phyloP scores from a whole-genome alignment of 164 flowering plant genomes.

The Vitis rotundifolia region DNA sequence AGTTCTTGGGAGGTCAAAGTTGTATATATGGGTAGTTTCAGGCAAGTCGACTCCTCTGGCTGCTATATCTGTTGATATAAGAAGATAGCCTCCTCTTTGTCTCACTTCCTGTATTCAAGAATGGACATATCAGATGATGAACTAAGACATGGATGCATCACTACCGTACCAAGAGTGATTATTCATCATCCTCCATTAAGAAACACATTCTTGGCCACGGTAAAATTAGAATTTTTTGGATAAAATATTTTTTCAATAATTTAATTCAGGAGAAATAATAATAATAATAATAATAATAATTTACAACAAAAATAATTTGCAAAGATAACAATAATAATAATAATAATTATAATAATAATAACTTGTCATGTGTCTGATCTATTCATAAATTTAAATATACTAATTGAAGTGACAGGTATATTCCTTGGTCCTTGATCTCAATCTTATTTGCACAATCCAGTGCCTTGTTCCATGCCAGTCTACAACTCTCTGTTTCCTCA shows the following conservation, averaged over 20 bases:
- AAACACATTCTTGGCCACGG: background rate
- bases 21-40: constrained; percentile 90
- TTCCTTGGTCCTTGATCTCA: no score
- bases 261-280: no score
- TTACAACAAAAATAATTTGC: no score
- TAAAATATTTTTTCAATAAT: background rate
- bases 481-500: no score
- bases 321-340: no score
- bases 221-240: background rate
- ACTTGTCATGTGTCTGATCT: no score
- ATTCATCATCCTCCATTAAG: background rate
- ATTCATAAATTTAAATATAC: no score
- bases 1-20: constrained; percentile 83
- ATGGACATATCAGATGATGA: background rate
- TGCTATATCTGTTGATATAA: constrained; percentile 91
- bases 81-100: constrained; percentile 62
- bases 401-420: no score
- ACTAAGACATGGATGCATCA: background rate
- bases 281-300: no score
- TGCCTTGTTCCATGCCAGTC: no score
- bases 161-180: background rate
- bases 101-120: constrained; percentile 60
- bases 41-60: constrained; percentile 94
- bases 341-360: no score
- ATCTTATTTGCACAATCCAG: no score